A percentile compares a stretch with the other conserved stretches of the same genome.
phyloP scores from a whole-genome alignment of 768 basidiomycete genomes.

The Boletales sp. region DNA sequence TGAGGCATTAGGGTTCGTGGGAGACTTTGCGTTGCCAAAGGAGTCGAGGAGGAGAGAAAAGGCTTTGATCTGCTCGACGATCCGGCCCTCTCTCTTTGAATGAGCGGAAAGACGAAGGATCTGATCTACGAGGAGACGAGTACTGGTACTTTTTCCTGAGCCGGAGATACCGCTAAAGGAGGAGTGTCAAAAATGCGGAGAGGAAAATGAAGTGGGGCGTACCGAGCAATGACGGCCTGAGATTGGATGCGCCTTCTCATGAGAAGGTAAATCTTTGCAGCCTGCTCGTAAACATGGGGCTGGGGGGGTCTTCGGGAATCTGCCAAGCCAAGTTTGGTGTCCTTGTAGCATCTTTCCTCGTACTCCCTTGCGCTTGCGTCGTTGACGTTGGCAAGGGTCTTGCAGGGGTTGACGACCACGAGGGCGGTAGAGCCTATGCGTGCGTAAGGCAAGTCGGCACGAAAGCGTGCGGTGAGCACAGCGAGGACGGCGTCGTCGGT shows the following conservation, averaged over 20 bases:
- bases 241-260: constrained; percentile 53
- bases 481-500: constrained; percentile 55
- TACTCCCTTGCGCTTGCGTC: constrained; percentile 58
- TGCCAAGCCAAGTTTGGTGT: constrained; percentile 41
- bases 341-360: constrained; percentile 51
- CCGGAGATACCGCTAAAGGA: constrained; percentile 55
- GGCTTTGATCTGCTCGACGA: constrained; percentile 55
- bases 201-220: constrained; percentile 7
- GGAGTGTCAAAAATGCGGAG: constrained; percentile 11
- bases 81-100: constrained; percentile 48
- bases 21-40: constrained; percentile 66
- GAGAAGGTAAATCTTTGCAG: constrained; percentile 54
- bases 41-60: constrained; percentile 55
- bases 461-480: constrained; percentile 54
- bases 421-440: constrained; percentile 46
- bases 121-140: constrained; percentile 53
- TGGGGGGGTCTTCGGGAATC: constrained; percentile 40
- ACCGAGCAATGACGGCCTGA: constrained; percentile 59
- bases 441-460: constrained; percentile 56
- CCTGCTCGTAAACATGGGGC: constrained; percentile 62
- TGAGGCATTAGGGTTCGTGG: constrained; percentile 59
- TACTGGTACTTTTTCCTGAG: constrained; percentile 55
- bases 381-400: constrained; percentile 52
- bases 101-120: constrained; percentile 57
- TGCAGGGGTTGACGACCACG: constrained; percentile 59